phyloP scores from a whole-genome alignment of 2,329 filamentous ascomycete genomes.

The Fusarium buharicum region DNA sequence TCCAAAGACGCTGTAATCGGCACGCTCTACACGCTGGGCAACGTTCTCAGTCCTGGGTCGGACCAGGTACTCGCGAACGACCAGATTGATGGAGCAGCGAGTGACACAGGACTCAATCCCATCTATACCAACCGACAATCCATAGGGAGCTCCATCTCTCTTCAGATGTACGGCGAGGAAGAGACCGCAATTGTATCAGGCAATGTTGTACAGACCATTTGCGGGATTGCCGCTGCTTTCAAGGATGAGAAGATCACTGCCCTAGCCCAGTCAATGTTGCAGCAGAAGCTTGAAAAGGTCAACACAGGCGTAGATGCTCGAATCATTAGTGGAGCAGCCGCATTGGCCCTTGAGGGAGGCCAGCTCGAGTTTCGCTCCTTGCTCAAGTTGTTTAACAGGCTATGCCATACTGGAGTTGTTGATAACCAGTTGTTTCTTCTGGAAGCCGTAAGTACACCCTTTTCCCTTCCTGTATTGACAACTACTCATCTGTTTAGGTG shows the following conservation, averaged over 20 bases:
- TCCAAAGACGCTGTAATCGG: constrained; percentile 95
- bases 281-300: constrained; percentile 94
- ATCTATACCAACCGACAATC: constrained; percentile 67
- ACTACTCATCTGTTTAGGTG: constrained; percentile 59
- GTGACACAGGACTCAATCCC: constrained; percentile 52
- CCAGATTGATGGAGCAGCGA: constrained; percentile 55
- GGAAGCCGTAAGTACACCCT: constrained; percentile 69
- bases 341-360: constrained; percentile 79
- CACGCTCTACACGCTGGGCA: constrained; percentile 95
- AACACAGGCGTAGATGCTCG: constrained; percentile 82
- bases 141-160: constrained; percentile 80
- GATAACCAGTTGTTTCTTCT: constrained; percentile 75
- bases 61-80: constrained; percentile 66
- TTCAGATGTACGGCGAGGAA: constrained; percentile 79
- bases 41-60: constrained; percentile 82
- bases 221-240: constrained; percentile 83
- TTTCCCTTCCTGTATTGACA: background rate
- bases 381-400: constrained; percentile 81
- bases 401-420: constrained; percentile 77
- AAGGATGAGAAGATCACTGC: constrained; percentile 93
- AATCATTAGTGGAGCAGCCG: constrained; percentile 84
- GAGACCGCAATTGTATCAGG: constrained; percentile 81
- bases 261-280: constrained; percentile 90
- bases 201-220: constrained; percentile 95
- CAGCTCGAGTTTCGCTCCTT: constrained; percentile 85